Percentiles rank a stretch among this genome's conserved stretches.
phyloP scores from a whole-genome alignment of 257 asterid species.

The Ilex aquifolium region DNA sequence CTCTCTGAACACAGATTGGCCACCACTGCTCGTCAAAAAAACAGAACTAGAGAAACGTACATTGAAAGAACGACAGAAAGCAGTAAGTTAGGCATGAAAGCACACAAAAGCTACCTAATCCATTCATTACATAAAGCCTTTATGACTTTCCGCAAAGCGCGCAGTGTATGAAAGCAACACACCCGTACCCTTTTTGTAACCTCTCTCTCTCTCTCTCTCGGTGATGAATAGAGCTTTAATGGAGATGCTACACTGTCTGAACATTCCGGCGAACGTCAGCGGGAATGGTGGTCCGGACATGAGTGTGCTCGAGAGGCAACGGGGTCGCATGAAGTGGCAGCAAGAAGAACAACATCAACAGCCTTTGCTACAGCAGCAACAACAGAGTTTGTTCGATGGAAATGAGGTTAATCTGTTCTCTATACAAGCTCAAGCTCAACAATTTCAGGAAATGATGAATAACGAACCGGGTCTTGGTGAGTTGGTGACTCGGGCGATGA shows the following conservation, averaged over 20 bases:
- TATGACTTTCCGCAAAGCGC: constrained; percentile 17
- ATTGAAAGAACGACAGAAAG: constrained; percentile 1
- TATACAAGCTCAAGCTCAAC: constrained; percentile 14
- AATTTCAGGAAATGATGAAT: constrained; percentile 17
- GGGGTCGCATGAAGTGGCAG: constrained; percentile 37
- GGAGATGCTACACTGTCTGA: constrained; percentile 36
- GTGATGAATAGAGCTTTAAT: constrained; percentile 33
- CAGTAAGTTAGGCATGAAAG: constrained; percentile 14
- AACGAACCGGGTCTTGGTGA: constrained; percentile 40
- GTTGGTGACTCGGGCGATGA: constrained; percentile 33
- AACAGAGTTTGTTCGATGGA: constrained; percentile 20
- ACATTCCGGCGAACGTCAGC: constrained; percentile 17
- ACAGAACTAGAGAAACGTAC: background rate
- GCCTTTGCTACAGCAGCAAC: constrained; percentile 12
- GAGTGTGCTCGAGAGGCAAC: constrained; percentile 50
- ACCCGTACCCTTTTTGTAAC: no score
- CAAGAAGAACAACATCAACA: constrained; percentile 34
- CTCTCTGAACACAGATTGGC: constrained; percentile 8
- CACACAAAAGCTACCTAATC: constrained; percentile 32
- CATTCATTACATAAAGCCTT: constrained; percentile 10
- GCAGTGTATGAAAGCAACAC: no score
- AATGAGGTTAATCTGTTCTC: constrained; percentile 17
- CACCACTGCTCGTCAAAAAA: constrained; percentile 14
- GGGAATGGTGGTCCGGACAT: constrained; percentile 18
- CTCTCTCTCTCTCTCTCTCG: constrained; percentile 6